Conservation (phyloP, 1,284 basidiomycete species). For the Agroathelia rolfsii region DNA sequence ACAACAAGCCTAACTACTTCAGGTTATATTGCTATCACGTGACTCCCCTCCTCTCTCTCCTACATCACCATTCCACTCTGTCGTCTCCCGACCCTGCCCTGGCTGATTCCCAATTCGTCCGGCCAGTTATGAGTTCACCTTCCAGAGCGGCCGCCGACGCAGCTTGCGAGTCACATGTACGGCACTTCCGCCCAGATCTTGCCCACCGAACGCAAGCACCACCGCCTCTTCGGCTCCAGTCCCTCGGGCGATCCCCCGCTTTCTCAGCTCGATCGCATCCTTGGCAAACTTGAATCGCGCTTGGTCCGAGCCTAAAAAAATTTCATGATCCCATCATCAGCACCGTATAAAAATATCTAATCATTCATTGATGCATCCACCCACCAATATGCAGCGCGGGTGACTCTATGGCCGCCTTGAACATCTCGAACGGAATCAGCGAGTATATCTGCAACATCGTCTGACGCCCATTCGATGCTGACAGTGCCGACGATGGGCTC, state of each 20-base stretch:
- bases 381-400: conserved; percentile 67
- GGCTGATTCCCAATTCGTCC: too few species aligned
- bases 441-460: conserved; percentile 62
- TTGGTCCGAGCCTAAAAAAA: conserved; percentile 59
- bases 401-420: conserved; percentile 71
- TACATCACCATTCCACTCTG: too few species aligned
- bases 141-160: conserved; percentile 76
- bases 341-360: background rate
- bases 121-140: conserved; percentile 63
- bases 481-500: conserved; percentile 27
- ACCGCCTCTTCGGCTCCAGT: conserved; percentile 71
- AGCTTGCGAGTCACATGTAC: conserved; percentile 82
- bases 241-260: conserved; percentile 52
- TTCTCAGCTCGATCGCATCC: conserved; percentile 74
- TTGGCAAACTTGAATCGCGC: conserved; percentile 84
- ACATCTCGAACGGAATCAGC: conserved; percentile 72
- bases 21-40: too few species aligned
- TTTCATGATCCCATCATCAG: conserved; percentile 1
- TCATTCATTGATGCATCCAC: conserved; percentile 17
- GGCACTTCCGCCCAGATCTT: conserved; percentile 56
- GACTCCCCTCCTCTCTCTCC: too few species aligned
- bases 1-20: too few species aligned
- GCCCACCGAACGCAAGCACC: conserved; percentile 74
- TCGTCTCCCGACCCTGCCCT: too few species aligned
- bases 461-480: conserved; percentile 40